Evolutionary conservation across 202 grass and related monocot genomes (phyloP).

Genomic region (Setaria viridis): DNA sequence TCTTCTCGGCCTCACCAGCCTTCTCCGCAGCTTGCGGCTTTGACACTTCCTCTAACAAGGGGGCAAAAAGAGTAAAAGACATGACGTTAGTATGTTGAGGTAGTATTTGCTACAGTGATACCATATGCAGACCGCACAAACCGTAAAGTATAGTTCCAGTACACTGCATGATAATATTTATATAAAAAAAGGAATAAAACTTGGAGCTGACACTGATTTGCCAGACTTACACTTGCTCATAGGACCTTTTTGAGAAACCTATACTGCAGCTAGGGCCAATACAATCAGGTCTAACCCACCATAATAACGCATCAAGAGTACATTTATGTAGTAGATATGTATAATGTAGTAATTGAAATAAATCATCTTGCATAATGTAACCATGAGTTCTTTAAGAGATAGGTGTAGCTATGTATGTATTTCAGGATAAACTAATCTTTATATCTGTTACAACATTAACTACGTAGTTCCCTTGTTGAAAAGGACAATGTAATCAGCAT

Average conservation of each 20-base stretch:
- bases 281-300: neutral
- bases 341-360: too few species aligned
- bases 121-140: neutral
- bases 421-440: neutral
- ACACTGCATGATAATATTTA: neutral
- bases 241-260: neutral
- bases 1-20: slow-evolving; percentile 44
- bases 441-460: neutral
- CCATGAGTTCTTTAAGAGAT: neutral
- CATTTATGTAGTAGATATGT: neutral
- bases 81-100: neutral
- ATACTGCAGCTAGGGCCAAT: neutral
- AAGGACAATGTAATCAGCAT: neutral
- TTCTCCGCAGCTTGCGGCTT: slow-evolving; percentile 58
- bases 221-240: neutral
- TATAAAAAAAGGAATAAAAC: neutral
- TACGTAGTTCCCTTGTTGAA: neutral
- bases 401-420: neutral
- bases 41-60: slow-evolving; percentile 59
- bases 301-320: slow-evolving; percentile 17
- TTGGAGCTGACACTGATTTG: neutral
- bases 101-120: neutral
- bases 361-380: too few species aligned
- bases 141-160: neutral
- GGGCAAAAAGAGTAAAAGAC: neutral